phyloP scores from a whole-genome alignment of 75 land plant genomes.

The Azolla pinnata region DNA sequence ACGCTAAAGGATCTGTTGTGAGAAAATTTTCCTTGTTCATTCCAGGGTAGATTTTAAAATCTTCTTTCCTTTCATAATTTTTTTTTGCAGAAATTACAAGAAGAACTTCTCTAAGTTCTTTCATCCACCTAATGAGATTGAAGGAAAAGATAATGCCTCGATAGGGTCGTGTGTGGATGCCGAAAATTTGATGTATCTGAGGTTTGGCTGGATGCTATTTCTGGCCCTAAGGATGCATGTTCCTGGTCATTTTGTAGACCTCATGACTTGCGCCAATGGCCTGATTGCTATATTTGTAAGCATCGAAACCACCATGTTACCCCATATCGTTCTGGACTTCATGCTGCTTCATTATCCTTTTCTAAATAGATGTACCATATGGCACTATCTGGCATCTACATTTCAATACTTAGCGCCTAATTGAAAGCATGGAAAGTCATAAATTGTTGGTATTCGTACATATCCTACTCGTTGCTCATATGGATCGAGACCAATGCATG shows the following conservation, averaged over 20 bases:
- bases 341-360: neutral
- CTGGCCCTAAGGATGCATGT: slow-evolving; percentile 70
- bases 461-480: too few species aligned
- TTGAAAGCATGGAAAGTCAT: too few species aligned
- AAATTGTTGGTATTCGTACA: too few species aligned
- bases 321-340: too few species aligned
- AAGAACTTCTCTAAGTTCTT: slow-evolving; percentile 3
- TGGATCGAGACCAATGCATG: too few species aligned
- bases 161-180: slow-evolving; percentile 4
- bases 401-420: too few species aligned
- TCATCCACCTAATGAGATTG: neutral
- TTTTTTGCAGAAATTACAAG: slow-evolving; percentile 2
- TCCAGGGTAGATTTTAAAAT: too few species aligned
- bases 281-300: slow-evolving; percentile 75
- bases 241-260: slow-evolving; percentile 65
- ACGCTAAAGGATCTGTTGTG: neutral
- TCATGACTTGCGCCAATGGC: slow-evolving; percentile 83
- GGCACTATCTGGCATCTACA: too few species aligned
- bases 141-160: slow-evolving; percentile 1
- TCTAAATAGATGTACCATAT: neutral
- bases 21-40: too few species aligned
- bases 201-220: slow-evolving; percentile 93
- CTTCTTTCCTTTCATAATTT: neutral
- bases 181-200: slow-evolving; percentile 38
- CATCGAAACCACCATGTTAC: slow-evolving; percentile 7